Evolutionary conservation across 192 early-diverging fungal genomes (phyloP).

Genomic region (Gonapodya sp.): DNA sequence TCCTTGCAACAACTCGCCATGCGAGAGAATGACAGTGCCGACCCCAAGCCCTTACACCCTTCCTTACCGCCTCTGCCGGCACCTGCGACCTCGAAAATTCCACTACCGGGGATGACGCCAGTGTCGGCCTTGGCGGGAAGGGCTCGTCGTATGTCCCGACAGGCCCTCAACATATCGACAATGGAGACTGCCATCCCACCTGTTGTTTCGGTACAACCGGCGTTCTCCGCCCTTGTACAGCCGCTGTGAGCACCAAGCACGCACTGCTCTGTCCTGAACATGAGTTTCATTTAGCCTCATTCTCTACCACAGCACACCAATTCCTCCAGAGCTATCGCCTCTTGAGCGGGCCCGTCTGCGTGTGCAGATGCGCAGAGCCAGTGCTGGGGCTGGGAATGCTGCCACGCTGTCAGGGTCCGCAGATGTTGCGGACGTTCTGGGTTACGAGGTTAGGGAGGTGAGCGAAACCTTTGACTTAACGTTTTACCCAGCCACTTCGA

Average conservation of each 20-base stretch:
- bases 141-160: neutral
- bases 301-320: neutral
- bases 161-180: neutral
- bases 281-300: neutral
- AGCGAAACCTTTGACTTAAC: too few relatives aligned
- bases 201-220: too few relatives aligned
- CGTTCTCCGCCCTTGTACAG: too few relatives aligned
- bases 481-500: too few relatives aligned
- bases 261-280: neutral
- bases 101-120: too few relatives aligned
- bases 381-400: neutral
- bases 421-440: neutral
- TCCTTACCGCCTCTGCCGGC: neutral
- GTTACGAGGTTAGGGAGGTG: neutral
- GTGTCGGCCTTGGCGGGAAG: neutral
- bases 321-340: neutral
- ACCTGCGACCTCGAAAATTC: neutral
- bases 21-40: too few relatives aligned
- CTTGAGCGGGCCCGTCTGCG: neutral
- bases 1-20: neutral
- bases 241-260: too few relatives aligned
- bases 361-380: neutral
- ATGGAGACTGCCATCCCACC: neutral
- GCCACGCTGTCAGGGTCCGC: neutral
- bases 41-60: neutral